Base-by-base conservation (phyloP, 352 stramenopile genomes). In the Pythium utonaiense region DNA sequence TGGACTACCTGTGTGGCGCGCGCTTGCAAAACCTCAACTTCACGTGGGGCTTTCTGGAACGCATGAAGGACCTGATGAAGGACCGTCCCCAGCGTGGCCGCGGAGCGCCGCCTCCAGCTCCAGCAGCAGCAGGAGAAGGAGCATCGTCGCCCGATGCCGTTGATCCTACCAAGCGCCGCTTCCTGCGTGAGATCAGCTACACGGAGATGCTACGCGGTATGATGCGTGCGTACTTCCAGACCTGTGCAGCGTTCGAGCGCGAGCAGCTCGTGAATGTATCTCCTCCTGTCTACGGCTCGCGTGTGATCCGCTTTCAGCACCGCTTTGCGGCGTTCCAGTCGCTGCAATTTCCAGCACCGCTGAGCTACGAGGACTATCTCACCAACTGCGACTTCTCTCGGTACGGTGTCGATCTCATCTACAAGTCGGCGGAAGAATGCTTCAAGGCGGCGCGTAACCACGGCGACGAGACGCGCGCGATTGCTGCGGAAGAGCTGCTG, bases 1-100 rank as follows among this genome's bases (percentile, higher is more conserved):
- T 93, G 36, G 86, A 96, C 71, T 96, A 91, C 60, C 69, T 96
- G 57, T 70, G 86, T 44, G 83, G 85, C n/a, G 87, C 83, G 28
- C 81, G 85, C 9, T 73, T 95, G 6, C 85, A 95, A 54, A 95
- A 92, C 53, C 60, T 95, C 21, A 89, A 76, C 5, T 72, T 88
- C 27, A 90, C 83, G 42, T 91, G 85, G 81, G 75, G 72, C 30
- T 93, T 95, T 58, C 71, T 95, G 3, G 77, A 95, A 48, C 90
- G 90, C 51, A 78, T 95, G 77, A 86, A 85, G 24, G 68, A 88
- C 57, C 74, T 91, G n/a, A 68, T 68, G 56, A 70, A 70, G 27
- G 57, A 64, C 38, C 62, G 64, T 2, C 49, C 49, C 7, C 55
- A 53, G 19, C 52, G 62, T 22, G 27, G 61, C 10, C 48, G 53